These are phyloP conservation scores for Escallonia rubra DNA, from an alignment of 129 eudicot genomes.

Conservation along the genomic window DNA sequence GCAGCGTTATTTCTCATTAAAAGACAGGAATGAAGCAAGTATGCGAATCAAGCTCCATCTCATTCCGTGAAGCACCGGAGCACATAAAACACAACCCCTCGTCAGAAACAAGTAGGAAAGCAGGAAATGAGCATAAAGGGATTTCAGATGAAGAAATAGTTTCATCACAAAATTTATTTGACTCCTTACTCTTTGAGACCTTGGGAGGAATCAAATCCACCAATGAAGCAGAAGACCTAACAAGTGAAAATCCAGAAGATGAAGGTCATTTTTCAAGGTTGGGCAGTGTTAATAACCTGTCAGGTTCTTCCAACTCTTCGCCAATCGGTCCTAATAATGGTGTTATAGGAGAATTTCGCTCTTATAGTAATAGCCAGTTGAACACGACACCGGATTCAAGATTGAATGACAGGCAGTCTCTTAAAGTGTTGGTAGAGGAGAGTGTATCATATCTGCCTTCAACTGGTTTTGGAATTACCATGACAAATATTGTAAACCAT, in stretches of 20 bases:
- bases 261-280: slow-evolving; percentile 3
- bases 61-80: no score
- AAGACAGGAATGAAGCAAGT: no score
- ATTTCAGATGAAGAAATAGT: slow-evolving; percentile 6
- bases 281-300: slow-evolving; percentile 9
- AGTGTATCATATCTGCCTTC: slow-evolving; percentile 29
- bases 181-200: slow-evolving; percentile 5
- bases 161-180: slow-evolving; percentile 45
- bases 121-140: slow-evolving; percentile 22
- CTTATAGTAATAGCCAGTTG: slow-evolving; percentile 23
- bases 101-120: slow-evolving; percentile 24
- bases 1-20: no score
- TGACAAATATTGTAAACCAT: slow-evolving; percentile 6
- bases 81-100: slow-evolving; percentile 14
- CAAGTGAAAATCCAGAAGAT: slow-evolving; percentile 18
- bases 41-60: no score
- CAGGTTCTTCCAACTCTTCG: slow-evolving; percentile 6
- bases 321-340: slow-evolving; percentile 18
- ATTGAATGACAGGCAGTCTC: slow-evolving; percentile 12
- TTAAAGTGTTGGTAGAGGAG: slow-evolving; percentile 30
- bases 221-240: slow-evolving; percentile 49
- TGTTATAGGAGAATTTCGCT: slow-evolving; percentile 10
- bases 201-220: slow-evolving; percentile 22
- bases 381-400: slow-evolving; percentile 23
- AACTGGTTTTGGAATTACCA: slow-evolving; percentile 10